Evolutionary conservation across 2,329 filamentous ascomycete genomes (phyloP), one percentile per base, ranked within the genome.

Genomic region (Aureobasidium sp.): DNA sequence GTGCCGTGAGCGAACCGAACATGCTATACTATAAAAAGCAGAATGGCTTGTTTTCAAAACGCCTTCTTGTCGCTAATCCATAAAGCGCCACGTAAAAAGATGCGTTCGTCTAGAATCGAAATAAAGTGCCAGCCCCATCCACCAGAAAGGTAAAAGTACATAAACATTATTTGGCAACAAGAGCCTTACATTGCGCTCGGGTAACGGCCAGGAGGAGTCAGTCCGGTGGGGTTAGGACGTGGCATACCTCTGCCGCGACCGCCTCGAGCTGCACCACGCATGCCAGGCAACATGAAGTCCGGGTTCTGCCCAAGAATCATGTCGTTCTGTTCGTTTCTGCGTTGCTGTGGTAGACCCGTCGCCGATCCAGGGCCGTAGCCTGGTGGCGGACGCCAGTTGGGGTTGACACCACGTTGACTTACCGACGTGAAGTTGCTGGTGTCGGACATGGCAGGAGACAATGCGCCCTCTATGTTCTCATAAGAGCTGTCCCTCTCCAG

Each of bases 391-490:
- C 88, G 84, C 92, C 93, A 97, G 63, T 87, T 86, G 7, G 92
- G 93, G 72, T 97, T 97, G 60, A 97, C 78, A 1, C 89, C 89
- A 37, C 93, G 84, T 74, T 97, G 91, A 0, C 88, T 93, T 49
- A 97, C 88, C 11, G 89, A 94, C 1, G 93, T 97, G 75, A 96
- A 97, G 67, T 88, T 89, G 49, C 87, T 93, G 29, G 85, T 83
- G 70, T 96, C 90, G 65, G 88, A 93, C 11, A 74, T 77, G 34
- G 86, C 84, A 36, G 89, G 91, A 68, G 86, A 93, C 68, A 89
- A 83, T 48, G 81, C 78, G 52, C 81, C 82, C 65, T 83, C 81
- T 47, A 87, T 71, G 64, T 88, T 85, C 65, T 91, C 88, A 66
- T 85, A 86, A 16, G 79, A 80, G 37, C 78, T 76, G 58, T 76